Evolutionary conservation across 768 basidiomycete genomes (phyloP), one percentile per base, ranked within the genome.

Genomic region (Porphyrellus cyaneotinctus): DNA sequence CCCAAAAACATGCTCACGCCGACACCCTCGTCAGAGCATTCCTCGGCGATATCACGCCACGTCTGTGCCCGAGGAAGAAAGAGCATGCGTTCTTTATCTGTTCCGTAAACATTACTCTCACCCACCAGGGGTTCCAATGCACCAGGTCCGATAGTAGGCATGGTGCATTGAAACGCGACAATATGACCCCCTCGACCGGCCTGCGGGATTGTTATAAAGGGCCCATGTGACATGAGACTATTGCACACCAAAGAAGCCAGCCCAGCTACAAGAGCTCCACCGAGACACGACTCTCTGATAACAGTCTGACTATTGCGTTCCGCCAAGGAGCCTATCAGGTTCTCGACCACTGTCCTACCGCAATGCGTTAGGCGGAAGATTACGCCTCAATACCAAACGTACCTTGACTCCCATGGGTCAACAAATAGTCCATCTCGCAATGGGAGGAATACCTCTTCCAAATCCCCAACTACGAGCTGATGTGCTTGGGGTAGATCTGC

Each of bases 371-470:
- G 53, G 51, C 28, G 18, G 20, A 26, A 49, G 30, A 17, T 14
- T 8, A n/a, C 26, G 42, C 36, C 10, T 36, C 30, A 47, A 42
- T 37, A 13, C 47, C 43, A 41, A 50, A 70, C 80, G 55, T 57
- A 92, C 90, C 85, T 78, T 42, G 84, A 85, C 54, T 85, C 81
- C 47, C 63, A 54, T 14, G 91, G 87, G 53, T 90, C 79, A 11
- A 87, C 92, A 54, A 97, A 88, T 36, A 95, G 74, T 3, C 85
- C 87, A 6, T 76, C 71, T 18, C 74, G 74, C 22, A 92, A 67
- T 0, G 97, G 97, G 2, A 89, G 69, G 69, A 95, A 98, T 18
- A 93, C 84, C 49, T 99, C 97, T n/a, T 92, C 87, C 33, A 98
- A 71, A 65, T 98, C 97, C 1, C 89, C 74, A 10, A 97, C 80